Evolutionary conservation across 352 stramenopile species (phyloP), one percentile per base, ranked within the genome.

Genomic region (Aphanomyces euteiches): DNA sequence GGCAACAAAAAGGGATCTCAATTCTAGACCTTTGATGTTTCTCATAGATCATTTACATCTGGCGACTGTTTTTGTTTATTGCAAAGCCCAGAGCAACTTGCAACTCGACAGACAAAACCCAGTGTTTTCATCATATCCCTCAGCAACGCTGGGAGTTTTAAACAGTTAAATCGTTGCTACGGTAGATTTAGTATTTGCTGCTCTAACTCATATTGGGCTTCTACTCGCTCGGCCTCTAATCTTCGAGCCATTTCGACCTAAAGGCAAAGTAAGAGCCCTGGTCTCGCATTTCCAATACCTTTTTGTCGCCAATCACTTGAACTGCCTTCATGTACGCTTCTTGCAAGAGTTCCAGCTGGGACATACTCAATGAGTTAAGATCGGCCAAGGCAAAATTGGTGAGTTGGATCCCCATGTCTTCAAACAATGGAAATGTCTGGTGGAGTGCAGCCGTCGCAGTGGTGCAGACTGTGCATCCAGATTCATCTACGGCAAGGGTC

Each of bases 1-100:
- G 96, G 96, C 63, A 99, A 99, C 80, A 99, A 99, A 79, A 94
- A 91, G 72, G 90, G 85, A 19, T 97, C 90, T 73, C 76, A 98
- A 86, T 94, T 97, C 85, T 96, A 97, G 79, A 28, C 28, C 28
- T 28, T 28, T 28, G 28, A 28, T 28, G 28, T 28, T 28, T 28
- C 2, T 28, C 28, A 28, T 28, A 28, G 28, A 28, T 28, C 28
- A 28, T 28, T 28, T 28, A 28, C 28, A 28, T 28, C 28, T 28
- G 28, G 28, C 28, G 28, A 28, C 28, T 28, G 0, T 28, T 28
- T 28, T 28, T 28, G 28, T 28, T 28, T 2, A 28, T 28, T 28
- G 28, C 28, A 28, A 28, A 28, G 28, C 28, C 28, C 28, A 28
- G 28, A 28, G 28, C 28, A 28, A 28, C 28, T 28, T 28, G 28